Conservation (phyloP, 305 asterid species). For the Nicotiana rustica region DNA sequence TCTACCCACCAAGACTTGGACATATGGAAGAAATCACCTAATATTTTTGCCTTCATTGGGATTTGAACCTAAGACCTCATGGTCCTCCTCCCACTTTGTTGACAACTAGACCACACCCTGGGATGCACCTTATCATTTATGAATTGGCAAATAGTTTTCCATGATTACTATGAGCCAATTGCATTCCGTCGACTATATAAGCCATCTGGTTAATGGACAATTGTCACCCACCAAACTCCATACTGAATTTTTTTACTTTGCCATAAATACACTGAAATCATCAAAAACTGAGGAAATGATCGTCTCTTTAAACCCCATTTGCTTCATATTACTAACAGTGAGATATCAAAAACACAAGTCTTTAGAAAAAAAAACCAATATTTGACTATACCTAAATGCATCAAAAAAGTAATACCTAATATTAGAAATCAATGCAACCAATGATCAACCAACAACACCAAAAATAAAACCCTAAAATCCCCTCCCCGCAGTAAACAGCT, state of each 20-base stretch:
- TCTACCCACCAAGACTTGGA: no score
- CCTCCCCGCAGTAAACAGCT: background rate
- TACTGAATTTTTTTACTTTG: background rate
- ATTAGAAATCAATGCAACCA: conserved; percentile 17
- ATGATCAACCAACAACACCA: background rate
- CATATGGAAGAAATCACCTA: no score
- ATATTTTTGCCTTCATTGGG: no score
- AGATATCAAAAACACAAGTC: background rate
- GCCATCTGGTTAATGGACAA: background rate
- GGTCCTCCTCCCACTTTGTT: no score
- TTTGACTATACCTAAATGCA: background rate
- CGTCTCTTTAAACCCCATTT: background rate
- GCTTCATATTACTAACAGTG: background rate
- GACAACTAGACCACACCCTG: no score
- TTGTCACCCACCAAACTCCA: background rate
- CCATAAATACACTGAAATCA: background rate
- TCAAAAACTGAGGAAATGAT: background rate
- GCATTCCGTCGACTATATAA: background rate
- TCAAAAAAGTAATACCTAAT: background rate
- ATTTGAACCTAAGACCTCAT: no score
- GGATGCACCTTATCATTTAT: background rate
- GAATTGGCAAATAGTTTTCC: background rate
- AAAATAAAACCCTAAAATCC: background rate
- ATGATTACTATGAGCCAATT: background rate
- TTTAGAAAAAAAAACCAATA: no score